Base-by-base conservation (phyloP, 345 rosid species). In the Pistacia vera region DNA sequence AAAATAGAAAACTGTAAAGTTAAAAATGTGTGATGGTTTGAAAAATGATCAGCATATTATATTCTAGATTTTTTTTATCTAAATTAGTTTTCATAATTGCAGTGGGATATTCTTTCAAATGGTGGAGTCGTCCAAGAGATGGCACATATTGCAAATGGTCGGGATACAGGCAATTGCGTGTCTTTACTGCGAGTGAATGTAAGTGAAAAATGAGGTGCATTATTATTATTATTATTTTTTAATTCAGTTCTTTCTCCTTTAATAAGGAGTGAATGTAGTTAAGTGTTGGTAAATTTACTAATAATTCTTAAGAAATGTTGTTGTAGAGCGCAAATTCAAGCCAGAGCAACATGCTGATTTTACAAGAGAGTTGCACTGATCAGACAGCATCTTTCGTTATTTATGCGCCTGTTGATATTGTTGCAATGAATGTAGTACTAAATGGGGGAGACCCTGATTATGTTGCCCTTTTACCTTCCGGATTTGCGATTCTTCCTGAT, bases 31-130 rank as follows among this genome's bases (percentile, higher is more conserved):
- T 1, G 33, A 30, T 30, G 33, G 33, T 30, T 30, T 30, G 33
- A 30, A 30, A 30, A 30, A 30, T 30, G 33, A 30, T 30, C 33
- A 1, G 33, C 33, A 30, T 30, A 30, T 30, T 30, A 30, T 30
- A 30, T 30, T 30, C 33, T 30, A 30, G 33, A 10, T 49, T 11
- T 9, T 49, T 49, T 49, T 49, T 8, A 9, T 63, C 18, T 8
- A 35, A 60, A 6, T 54, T 30, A 16, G 11, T 22, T 66, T 17
- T 66, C 4, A 12, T 64, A 60, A 75, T 30, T 83, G 52, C 90
- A 97, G 98, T 94, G 99, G 99, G 99, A 97, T 83, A 91, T 94
- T 80, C 87, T 94, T 52, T 87, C 93, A 12, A 85, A 72, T 71
- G 91, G 90, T 18, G 96, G 92, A 58, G 74, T 63, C 59, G 90